These are phyloP conservation scores for Populus simonii DNA, from an alignment of 345 rosid genomes.

Conservation along the genomic window DNA sequence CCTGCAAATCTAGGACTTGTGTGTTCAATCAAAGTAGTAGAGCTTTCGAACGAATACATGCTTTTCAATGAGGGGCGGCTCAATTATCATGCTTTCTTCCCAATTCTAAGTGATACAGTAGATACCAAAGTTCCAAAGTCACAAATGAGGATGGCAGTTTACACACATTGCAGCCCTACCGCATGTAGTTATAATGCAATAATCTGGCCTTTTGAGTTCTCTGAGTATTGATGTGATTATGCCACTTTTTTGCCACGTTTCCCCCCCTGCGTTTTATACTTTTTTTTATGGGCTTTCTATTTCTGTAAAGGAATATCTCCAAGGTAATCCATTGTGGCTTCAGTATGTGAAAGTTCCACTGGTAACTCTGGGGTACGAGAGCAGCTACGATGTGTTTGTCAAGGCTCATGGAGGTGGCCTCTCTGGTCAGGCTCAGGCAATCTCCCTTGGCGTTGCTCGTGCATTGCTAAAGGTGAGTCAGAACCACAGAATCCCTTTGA, in stretches of 20 bases:
- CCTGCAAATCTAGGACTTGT: neutral
- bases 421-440: constrained; percentile 96
- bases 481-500: constrained; percentile 68
- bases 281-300: neutral
- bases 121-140: neutral
- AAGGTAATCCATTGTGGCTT: constrained; percentile 95
- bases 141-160: neutral
- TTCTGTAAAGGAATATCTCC: constrained; percentile 75
- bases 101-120: neutral
- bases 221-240: neutral
- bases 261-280: neutral
- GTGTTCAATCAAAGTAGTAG: neutral
- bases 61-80: neutral
- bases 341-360: constrained; percentile 79
- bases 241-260: too few species aligned
- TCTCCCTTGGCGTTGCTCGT: constrained; percentile 83
- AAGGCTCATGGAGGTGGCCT: constrained; percentile 97
- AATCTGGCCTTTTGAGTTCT: neutral
- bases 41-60: neutral
- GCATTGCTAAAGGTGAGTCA: constrained; percentile 78
- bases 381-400: constrained; percentile 76
- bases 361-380: constrained; percentile 77
- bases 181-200: neutral
- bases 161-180: neutral
- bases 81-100: neutral